Evolutionary conservation across 352 stramenopile genomes (phyloP).

Genomic region (Phytophthora sojae): DNA sequence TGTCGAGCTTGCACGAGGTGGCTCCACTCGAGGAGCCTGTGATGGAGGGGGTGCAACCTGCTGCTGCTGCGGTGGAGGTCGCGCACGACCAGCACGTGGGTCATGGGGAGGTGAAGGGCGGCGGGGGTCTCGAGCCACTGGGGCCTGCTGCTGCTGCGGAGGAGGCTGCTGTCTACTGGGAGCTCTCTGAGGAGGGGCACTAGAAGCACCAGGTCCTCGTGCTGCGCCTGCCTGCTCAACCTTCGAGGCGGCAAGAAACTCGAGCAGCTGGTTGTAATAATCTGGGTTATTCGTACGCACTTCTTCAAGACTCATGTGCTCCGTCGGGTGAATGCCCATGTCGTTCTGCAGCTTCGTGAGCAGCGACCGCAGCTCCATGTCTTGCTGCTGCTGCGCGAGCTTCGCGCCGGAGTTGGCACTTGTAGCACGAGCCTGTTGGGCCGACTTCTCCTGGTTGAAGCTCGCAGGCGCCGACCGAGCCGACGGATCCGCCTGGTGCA

Average conservation of each 20-base stretch:
- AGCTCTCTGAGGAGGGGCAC: conserved; percentile 21
- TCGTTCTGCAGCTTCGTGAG: conserved; percentile 90
- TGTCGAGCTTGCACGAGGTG: conserved; percentile 18
- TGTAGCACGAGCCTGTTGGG: conserved; percentile 9
- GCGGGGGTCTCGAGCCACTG: conserved; percentile 36
- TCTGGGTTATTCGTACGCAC: conserved; percentile 86
- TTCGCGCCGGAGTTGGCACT: conserved; percentile 23
- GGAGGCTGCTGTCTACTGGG: conserved; percentile 8
- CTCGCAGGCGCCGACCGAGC: conserved; percentile 48
- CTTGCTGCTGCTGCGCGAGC: conserved; percentile 51
- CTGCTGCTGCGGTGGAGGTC: conserved; percentile 3
- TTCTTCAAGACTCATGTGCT: conserved; percentile 89
- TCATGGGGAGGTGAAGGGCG: conserved; percentile 42
- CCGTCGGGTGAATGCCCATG: conserved; percentile 86
- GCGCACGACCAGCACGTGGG: conserved; percentile 24
- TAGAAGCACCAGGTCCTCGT: conserved; percentile 11
- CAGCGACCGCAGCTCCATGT: conserved; percentile 83
- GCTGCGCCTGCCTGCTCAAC: conserved; percentile 20
- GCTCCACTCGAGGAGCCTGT: conserved; percentile 23
- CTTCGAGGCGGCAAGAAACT: conserved; percentile 61
- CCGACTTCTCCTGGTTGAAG: conserved; percentile 52
- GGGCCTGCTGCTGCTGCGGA: conserved; percentile 17
- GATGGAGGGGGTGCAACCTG: conserved; percentile 20
- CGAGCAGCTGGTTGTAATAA: conserved; percentile 85
- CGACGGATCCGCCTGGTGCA: conserved; percentile 58